Base-by-base conservation (phyloP, 2,329 filamentous ascomycete genomes). In the Penicillium concentricum region DNA sequence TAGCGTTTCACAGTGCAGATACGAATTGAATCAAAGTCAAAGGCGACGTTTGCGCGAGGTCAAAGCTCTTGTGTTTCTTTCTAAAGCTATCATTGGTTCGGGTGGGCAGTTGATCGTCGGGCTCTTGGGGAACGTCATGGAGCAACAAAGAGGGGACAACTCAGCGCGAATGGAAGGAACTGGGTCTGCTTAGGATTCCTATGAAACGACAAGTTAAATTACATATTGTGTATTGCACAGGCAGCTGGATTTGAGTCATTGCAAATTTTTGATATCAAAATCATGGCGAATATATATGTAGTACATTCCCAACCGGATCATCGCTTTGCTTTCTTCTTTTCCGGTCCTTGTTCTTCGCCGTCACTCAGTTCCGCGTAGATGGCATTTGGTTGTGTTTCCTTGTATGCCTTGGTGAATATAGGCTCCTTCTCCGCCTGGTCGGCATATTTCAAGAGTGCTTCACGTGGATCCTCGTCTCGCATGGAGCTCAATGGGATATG, bases 391-490 rank as follows among this genome's bases (percentile, higher is more conserved):
- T 97, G 93, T 37, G 92, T 97, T 66, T 88, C 83, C 70, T 89
- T 89, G 90, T 92, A 99, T 16, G 92, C 94, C 64, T 90, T 91
- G 30, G 94, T 99, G 70, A 97, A 99, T 67, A 96, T 83, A 0
- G 92, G 93, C 71, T 97, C 92, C 71, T 91, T 93, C 75, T 96
- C 87, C 13, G 92, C 92, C 71, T 95, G 88, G 54, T 96, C 91
- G 37, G 92, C 93, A 79, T 97, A 99, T 78, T 95, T 97, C 58
- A 99, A 78, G 69, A 99, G 78, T 44, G 94, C 94, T 75, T 96
- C 94, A 61, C 94, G 82, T 0, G 94, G 94, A 78, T 99, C 94
- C 73, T 99, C 94, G 74, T 99, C 92, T 46, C 96, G 82, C 91
- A 99, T 96, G 61, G 86, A 87, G 61, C 91, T 93, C 13, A 97